Conservation (phyloP, 2,329 filamentous ascomycete species). For the Aspergillus sp. region DNA sequence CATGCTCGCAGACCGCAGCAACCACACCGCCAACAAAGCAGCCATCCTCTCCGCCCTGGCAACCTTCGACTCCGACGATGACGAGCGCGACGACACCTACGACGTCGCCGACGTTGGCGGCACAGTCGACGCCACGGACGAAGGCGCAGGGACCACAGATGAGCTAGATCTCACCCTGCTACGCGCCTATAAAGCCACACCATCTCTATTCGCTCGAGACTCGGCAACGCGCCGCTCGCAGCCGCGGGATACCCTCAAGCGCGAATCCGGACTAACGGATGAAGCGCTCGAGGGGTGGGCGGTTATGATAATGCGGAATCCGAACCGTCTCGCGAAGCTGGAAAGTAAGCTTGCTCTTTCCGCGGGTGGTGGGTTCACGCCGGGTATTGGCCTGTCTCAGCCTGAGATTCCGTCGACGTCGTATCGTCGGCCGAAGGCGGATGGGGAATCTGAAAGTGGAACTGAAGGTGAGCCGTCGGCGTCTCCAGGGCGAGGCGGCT, state of each 20-base stretch:
- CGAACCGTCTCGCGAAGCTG: conserved; percentile 65
- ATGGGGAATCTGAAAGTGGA: conserved; percentile 53
- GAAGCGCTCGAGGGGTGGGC: conserved; percentile 94
- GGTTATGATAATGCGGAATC: conserved; percentile 76
- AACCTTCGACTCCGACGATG: conserved; percentile 88
- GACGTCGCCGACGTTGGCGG: conserved; percentile 90
- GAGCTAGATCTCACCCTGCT: conserved; percentile 69
- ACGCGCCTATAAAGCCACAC: conserved; percentile 65
- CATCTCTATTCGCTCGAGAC: conserved; percentile 69
- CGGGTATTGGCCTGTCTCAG: conserved; percentile 51
- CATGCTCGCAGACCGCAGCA: conserved; percentile 63
- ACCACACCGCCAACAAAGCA: conserved; percentile 69
- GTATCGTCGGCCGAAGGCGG: conserved; percentile 50
- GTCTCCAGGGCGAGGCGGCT: conserved; percentile 30
- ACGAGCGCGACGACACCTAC: conserved; percentile 96
- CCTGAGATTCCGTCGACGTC: conserved; percentile 63
- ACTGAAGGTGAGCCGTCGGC: conserved; percentile 13
- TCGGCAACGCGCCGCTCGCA: conserved; percentile 66
- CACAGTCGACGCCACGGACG: conserved; percentile 65
- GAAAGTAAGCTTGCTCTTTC: conserved; percentile 65
- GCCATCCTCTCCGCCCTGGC: conserved; percentile 86
- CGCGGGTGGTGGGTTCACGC: conserved; percentile 55
- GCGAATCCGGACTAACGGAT: conserved; percentile 84
- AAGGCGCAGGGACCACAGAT: conserved; percentile 49
- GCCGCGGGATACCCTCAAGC: conserved; percentile 63